Conservation (phyloP, 805 yeast genomes). For the Candida adriatica region DNA sequence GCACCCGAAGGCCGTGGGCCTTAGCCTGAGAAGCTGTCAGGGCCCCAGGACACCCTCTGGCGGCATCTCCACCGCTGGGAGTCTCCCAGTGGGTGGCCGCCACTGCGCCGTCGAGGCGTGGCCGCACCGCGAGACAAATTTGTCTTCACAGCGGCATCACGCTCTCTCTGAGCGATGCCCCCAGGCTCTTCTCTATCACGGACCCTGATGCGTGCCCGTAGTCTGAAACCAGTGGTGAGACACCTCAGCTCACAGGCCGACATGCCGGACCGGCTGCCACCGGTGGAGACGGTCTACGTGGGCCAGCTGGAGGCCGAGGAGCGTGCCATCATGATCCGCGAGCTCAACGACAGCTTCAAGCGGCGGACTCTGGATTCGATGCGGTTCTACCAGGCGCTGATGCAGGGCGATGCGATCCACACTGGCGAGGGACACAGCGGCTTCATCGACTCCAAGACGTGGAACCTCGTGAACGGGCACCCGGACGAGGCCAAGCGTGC, state of each 20-base stretch:
- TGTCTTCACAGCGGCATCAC: too few relatives aligned
- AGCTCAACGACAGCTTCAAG: constrained; percentile 3
- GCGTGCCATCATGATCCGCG: constrained; percentile 5
- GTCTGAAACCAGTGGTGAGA: too few relatives aligned
- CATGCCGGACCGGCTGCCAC: neutral
- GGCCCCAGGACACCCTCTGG: too few relatives aligned
- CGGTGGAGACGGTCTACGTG: neutral
- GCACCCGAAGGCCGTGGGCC: too few relatives aligned
- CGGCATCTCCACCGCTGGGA: too few relatives aligned
- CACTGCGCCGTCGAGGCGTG: too few relatives aligned
- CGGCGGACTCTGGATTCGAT: neutral
- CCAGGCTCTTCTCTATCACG: too few relatives aligned
- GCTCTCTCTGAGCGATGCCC: too few relatives aligned
- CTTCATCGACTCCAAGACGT: neutral
- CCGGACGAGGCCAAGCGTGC: neutral
- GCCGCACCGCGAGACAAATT: too few relatives aligned
- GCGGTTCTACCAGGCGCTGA: constrained; percentile 2
- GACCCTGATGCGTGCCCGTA: too few relatives aligned
- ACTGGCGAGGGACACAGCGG: neutral
- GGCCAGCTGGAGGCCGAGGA: constrained; percentile 1
- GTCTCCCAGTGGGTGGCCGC: too few relatives aligned
- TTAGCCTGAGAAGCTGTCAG: too few relatives aligned
- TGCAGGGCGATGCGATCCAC: neutral
- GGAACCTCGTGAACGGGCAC: neutral
- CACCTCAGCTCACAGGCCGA: neutral